A percentile compares a stretch with the other conserved stretches of the same genome.
These are phyloP conservation scores for Mycena metata DNA, from an alignment of 768 basidiomycete species.

Conservation along the genomic window DNA sequence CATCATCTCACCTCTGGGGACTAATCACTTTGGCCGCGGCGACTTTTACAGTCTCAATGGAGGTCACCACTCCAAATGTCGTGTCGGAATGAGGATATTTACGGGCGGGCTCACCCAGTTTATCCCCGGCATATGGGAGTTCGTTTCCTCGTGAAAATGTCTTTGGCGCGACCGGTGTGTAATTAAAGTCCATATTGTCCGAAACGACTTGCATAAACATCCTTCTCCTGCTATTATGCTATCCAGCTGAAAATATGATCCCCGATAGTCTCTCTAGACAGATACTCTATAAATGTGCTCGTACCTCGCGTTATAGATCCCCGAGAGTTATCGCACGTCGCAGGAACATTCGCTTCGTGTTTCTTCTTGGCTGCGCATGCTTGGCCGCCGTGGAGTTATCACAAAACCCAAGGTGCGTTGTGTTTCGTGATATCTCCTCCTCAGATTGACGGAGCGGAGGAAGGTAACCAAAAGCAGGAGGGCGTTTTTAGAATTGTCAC, in stretches of 20 bases:
- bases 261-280: no score
- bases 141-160: slow-evolving; percentile 72
- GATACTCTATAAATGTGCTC: no score
- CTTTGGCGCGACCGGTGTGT: slow-evolving; percentile 76
- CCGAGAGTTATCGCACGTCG: slow-evolving; percentile 54
- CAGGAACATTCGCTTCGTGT: no score
- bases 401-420: slow-evolving; percentile 45
- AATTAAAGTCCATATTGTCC: no score
- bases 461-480: slow-evolving; percentile 58
- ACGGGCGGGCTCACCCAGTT: slow-evolving; percentile 84
- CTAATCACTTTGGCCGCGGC: slow-evolving; percentile 65
- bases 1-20: not conserved
- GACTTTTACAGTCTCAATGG: slow-evolving; percentile 74
- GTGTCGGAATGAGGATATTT: slow-evolving; percentile 85
- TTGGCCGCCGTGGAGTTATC: slow-evolving; percentile 58
- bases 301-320: no score
- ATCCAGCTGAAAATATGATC: no score
- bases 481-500: slow-evolving; percentile 61
- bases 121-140: slow-evolving; percentile 86
- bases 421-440: not conserved
- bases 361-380: slow-evolving; percentile 56
- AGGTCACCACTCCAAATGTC: slow-evolving; percentile 66
- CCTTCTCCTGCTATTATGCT: not conserved
- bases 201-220: not conserved
- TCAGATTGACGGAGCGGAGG: slow-evolving; percentile 30